Percentiles rank a stretch among this genome's conserved stretches.
Evolutionary conservation across 1,139 yeast genomes (phyloP).

Genomic region (Hanseniaspora sp.): DNA sequence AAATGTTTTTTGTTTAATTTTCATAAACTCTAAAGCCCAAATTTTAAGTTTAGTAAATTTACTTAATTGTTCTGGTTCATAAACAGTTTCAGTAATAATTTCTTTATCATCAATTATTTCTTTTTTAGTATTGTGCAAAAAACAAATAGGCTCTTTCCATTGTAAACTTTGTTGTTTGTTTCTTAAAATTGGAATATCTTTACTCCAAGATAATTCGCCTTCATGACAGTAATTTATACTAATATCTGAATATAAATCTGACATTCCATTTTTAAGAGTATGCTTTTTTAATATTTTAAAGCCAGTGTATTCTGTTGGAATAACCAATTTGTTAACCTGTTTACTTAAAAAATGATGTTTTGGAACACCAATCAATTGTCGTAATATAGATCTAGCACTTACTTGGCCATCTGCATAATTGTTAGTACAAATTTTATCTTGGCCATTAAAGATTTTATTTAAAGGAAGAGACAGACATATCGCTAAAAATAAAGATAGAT

Average conservation of each 20-base stretch:
- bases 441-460: conserved; percentile 16
- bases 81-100: conserved; percentile 8
- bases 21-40: conserved; percentile 9
- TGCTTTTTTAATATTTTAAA: conserved; percentile 47
- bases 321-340: conserved; percentile 8
- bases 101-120: conserved; percentile 22
- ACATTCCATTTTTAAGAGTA: conserved; percentile 34
- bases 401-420: conserved; percentile 20
- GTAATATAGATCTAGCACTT: conserved; percentile 17
- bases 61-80: neutral
- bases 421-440: conserved; percentile 21
- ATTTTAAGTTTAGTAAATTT: neutral
- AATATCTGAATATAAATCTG: conserved; percentile 39
- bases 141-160: conserved; percentile 47
- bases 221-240: conserved; percentile 44
- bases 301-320: conserved; percentile 39
- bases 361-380: conserved; percentile 18
- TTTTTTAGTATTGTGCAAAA: conserved; percentile 23
- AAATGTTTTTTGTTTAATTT: conserved; percentile 13
- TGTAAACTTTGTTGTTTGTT: conserved; percentile 35
- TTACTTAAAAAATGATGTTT: conserved; percentile 15
- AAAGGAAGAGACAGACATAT: conserved; percentile 1
- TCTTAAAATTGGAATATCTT: conserved; percentile 30
- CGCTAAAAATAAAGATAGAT: neutral
- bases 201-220: conserved; percentile 39